These are phyloP conservation scores for Lichtheimia ornata DNA, from an alignment of 371 early-diverging fungal species.

Conservation along the genomic window DNA sequence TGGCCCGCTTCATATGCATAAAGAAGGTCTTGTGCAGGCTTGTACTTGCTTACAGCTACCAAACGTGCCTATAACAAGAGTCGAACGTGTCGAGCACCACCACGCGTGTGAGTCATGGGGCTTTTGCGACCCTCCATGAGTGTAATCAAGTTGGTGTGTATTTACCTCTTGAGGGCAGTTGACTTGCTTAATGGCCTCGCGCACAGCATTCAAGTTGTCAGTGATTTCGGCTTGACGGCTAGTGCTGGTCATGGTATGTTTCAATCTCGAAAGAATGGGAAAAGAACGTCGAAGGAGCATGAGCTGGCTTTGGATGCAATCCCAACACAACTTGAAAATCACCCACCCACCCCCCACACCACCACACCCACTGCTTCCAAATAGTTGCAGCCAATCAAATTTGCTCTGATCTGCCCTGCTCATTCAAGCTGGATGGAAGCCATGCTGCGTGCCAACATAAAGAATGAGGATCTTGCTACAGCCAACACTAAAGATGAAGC, in stretches of 20 bases:
- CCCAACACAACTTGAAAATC: too few relatives aligned
- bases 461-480: too few relatives aligned
- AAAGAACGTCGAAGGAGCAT: not conserved
- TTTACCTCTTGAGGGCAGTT: slow-evolving; percentile 6
- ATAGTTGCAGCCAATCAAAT: too few relatives aligned
- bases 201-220: slow-evolving; percentile 22
- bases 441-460: too few relatives aligned
- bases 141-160: not conserved
- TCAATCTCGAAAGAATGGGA: slow-evolving; percentile 4
- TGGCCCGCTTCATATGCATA: slow-evolving; percentile 82
- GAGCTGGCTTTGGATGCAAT: too few relatives aligned
- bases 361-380: too few relatives aligned
- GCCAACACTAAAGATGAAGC: too few relatives aligned
- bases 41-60: slow-evolving; percentile 93
- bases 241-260: slow-evolving; percentile 20
- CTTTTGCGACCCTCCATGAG: not conserved
- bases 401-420: too few relatives aligned
- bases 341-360: too few relatives aligned
- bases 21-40: slow-evolving; percentile 79
- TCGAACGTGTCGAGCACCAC: not conserved
- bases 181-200: slow-evolving; percentile 13
- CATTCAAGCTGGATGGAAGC: too few relatives aligned
- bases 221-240: slow-evolving; percentile 19
- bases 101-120: not conserved
- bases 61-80: slow-evolving; percentile 45